Conservation (phyloP, 1,284 basidiomycete genomes). For the Ustilago nuda region DNA sequence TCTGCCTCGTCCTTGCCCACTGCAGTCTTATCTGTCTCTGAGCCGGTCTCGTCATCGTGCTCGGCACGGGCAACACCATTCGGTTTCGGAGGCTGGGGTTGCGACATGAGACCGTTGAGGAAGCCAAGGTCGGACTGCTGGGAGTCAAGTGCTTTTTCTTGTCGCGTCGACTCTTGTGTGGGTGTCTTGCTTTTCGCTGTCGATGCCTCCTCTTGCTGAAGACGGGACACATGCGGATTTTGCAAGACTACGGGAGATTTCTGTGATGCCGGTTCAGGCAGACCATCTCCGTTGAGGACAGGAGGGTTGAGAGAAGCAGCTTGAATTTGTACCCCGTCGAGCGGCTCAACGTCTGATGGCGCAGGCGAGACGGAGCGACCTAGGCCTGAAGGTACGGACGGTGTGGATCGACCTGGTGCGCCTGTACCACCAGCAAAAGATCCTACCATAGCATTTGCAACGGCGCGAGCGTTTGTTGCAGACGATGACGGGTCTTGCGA, state of each 20-base stretch:
- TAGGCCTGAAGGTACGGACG: slow-evolving; percentile 31
- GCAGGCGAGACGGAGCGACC: slow-evolving; percentile 34
- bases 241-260: slow-evolving; percentile 6
- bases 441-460: slow-evolving; percentile 33
- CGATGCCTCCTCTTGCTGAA: slow-evolving; percentile 20
- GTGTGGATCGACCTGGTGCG: slow-evolving; percentile 27
- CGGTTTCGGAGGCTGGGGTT: slow-evolving; percentile 1
- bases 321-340: slow-evolving; percentile 39
- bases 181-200: slow-evolving; percentile 31
- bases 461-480: slow-evolving; percentile 15
- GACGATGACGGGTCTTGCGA: slow-evolving; percentile 37
- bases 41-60: neutral
- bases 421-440: slow-evolving; percentile 10
- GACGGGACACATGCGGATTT: slow-evolving; percentile 22
- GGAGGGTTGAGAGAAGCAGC: slow-evolving; percentile 23
- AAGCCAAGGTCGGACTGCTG: slow-evolving; percentile 45
- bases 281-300: slow-evolving; percentile 34
- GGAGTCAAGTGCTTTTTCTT: slow-evolving; percentile 22
- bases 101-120: slow-evolving; percentile 37
- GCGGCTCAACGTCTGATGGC: slow-evolving; percentile 26
- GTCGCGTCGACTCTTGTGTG: slow-evolving; percentile 36
- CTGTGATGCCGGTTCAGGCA: slow-evolving; percentile 22
- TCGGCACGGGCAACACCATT: slow-evolving; percentile 10
- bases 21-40: neutral
- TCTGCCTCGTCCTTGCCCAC: slow-evolving; percentile 32